Evolutionary conservation across 768 basidiomycete genomes (phyloP).

Genomic region (Trametes meyenii): DNA sequence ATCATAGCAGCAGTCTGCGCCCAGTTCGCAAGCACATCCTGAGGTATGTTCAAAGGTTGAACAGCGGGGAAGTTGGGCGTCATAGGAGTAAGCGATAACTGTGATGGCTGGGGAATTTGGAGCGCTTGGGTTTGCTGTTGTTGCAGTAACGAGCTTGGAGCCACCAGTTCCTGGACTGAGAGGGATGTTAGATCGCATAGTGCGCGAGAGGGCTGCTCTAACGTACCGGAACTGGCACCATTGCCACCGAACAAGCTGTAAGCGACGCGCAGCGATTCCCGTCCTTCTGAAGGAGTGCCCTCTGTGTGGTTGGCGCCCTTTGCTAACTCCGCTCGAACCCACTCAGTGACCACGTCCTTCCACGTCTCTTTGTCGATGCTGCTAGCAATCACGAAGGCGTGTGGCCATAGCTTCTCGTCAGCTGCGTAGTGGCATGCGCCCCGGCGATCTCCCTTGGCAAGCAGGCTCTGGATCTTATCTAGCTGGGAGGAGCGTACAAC

Average conservation of each 20-base stretch:
- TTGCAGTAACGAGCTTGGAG: slow-evolving; percentile 40
- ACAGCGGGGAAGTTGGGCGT: slow-evolving; percentile 59
- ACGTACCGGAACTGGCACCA: slow-evolving; percentile 72
- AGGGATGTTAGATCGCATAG: slow-evolving; percentile 15
- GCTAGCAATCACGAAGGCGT: slow-evolving; percentile 93
- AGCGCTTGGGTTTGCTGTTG: slow-evolving; percentile 36
- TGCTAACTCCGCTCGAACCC: slow-evolving; percentile 76
- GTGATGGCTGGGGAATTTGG: slow-evolving; percentile 39
- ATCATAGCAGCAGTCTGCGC: slow-evolving; percentile 85
- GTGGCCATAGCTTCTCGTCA: slow-evolving; percentile 90
- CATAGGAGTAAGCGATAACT: slow-evolving; percentile 52
- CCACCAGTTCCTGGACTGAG: slow-evolving; percentile 74
- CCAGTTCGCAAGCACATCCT: slow-evolving; percentile 76
- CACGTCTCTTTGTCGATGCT: slow-evolving; percentile 92
- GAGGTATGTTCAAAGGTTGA: slow-evolving; percentile 54
- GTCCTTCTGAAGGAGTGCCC: slow-evolving; percentile 44
- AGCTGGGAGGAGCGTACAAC: slow-evolving; percentile 64
- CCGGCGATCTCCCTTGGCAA: slow-evolving; percentile 82
- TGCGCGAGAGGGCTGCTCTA: background rate
- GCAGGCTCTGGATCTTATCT: slow-evolving; percentile 75
- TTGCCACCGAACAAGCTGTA: slow-evolving; percentile 87
- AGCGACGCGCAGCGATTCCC: slow-evolving; percentile 76
- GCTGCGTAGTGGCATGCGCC: slow-evolving; percentile 88
- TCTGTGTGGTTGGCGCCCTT: slow-evolving; percentile 18
- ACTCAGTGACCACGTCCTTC: slow-evolving; percentile 89